Conservation (phyloP, 2,329 filamentous ascomycete species). For the Botryotinia convoluta region DNA sequence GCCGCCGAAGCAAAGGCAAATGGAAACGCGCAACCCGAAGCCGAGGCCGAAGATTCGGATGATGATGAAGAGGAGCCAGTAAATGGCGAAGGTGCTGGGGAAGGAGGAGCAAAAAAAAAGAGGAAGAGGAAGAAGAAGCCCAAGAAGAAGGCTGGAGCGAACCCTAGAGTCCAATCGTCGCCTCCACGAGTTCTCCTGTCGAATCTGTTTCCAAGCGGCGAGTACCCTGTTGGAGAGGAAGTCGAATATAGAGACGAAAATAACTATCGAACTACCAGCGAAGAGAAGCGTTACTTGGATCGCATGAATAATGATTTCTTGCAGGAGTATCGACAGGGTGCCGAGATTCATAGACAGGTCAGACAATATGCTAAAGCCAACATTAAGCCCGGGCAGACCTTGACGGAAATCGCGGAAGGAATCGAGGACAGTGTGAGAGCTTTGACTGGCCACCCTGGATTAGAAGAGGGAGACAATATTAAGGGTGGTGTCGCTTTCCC, state of each 20-base stretch:
- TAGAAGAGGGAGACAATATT: conserved; percentile 75
- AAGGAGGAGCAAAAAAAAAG: conserved; percentile 56
- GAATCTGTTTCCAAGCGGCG: conserved; percentile 68
- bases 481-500: conserved; percentile 85
- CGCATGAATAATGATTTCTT: conserved; percentile 78
- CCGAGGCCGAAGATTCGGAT: conserved; percentile 48
- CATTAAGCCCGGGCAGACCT: conserved; percentile 75
- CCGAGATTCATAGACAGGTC: conserved; percentile 87
- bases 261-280: conserved; percentile 72
- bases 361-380: conserved; percentile 77
- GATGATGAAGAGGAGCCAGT: conserved; percentile 49
- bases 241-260: conserved; percentile 78
- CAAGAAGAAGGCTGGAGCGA: conserved; percentile 58
- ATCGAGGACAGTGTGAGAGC: conserved; percentile 81
- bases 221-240: conserved; percentile 76
- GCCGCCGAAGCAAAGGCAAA: conserved; percentile 32
- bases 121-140: conserved; percentile 70
- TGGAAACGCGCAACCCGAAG: conserved; percentile 31
- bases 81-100: conserved; percentile 41
- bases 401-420: conserved; percentile 82
- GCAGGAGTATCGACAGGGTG: conserved; percentile 75
- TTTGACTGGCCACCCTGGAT: conserved; percentile 71
- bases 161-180: conserved; percentile 68
- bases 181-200: conserved; percentile 73
- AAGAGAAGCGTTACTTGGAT: conserved; percentile 81